Evolutionary conservation across 2,329 filamentous ascomycete genomes (phyloP).

Genomic region (Neophaeococcomyces mojaviensis): DNA sequence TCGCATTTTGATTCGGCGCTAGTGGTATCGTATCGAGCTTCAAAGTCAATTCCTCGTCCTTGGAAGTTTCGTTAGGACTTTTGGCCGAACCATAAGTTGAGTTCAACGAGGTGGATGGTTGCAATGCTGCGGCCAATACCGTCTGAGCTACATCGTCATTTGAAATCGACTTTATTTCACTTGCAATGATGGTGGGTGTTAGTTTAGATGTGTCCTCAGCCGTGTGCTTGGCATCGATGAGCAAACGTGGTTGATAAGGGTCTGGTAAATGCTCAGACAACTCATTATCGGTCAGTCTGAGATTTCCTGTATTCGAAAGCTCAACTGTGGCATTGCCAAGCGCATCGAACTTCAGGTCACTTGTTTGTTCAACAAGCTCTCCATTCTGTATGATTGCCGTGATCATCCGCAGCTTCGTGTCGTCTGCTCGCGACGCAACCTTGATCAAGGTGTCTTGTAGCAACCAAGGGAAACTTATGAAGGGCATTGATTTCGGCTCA

Average conservation of each 20-base stretch:
- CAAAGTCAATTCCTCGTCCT: too few relatives aligned
- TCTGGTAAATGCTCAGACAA: constrained; percentile 7
- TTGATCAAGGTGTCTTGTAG: constrained; percentile 65
- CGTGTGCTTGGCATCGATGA: too few relatives aligned
- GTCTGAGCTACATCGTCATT: too few relatives aligned
- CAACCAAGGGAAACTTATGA: constrained; percentile 93
- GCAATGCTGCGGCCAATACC: too few relatives aligned
- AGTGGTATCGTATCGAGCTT: too few relatives aligned
- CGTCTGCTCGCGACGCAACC: constrained; percentile 48
- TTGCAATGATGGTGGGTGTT: too few relatives aligned
- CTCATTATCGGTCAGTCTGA: background rate
- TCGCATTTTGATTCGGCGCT: too few relatives aligned
- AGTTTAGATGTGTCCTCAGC: too few relatives aligned
- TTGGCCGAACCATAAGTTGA: too few relatives aligned
- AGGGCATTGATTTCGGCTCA: constrained; percentile 52
- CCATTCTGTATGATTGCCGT: background rate
- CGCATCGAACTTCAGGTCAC: constrained; percentile 58
- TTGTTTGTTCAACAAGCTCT: background rate
- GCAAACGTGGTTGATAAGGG: constrained; percentile 2
- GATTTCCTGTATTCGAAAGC: constrained; percentile 48
- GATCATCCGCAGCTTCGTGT: constrained; percentile 33
- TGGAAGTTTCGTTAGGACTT: too few relatives aligned
- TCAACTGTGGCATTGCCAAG: constrained; percentile 81
- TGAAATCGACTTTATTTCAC: too few relatives aligned
- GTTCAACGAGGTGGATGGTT: too few relatives aligned